These are phyloP conservation scores for Datura wrightii DNA, from an alignment of 257 asterid genomes.

Conservation along the genomic window DNA sequence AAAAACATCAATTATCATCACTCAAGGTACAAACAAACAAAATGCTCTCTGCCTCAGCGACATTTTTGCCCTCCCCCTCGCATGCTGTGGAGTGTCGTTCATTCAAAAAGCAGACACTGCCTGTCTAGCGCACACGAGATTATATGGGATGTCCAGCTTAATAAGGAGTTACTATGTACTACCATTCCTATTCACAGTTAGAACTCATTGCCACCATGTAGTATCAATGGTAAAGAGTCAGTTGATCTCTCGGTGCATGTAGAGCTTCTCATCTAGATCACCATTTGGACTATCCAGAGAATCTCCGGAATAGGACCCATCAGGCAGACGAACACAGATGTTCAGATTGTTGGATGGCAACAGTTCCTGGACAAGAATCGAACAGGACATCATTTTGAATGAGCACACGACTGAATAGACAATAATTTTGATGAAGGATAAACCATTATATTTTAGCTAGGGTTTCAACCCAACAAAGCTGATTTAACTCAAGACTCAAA, in stretches of 20 bases:
- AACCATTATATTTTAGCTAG: background rate
- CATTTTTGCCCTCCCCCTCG: constrained; percentile 34
- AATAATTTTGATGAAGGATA: background rate
- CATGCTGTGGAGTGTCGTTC: constrained; percentile 46
- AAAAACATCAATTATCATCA: constrained; percentile 37
- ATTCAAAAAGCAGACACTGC: constrained; percentile 52
- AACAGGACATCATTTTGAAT: background rate
- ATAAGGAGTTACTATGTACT: constrained; percentile 41
- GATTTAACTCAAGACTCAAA: background rate
- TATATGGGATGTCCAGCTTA: constrained; percentile 43
- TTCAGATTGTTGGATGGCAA: constrained; percentile 77
- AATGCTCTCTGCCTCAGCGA: constrained; percentile 35
- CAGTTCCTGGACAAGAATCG: constrained; percentile 50
- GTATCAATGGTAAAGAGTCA: constrained; percentile 28
- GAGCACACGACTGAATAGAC: background rate
- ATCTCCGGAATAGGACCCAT: constrained; percentile 83
- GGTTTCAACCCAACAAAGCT: background rate
- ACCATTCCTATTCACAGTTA: constrained; percentile 49
- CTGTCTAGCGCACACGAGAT: constrained; percentile 41
- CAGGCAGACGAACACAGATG: constrained; percentile 77
- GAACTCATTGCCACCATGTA: constrained; percentile 39
- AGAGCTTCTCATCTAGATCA: constrained; percentile 50
- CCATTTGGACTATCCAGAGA: constrained; percentile 80
- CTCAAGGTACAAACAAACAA: constrained; percentile 43
- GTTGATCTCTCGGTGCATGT: constrained; percentile 27